Conservation (phyloP, 495 filamentous ascomycete species). For the Lindgomyces ingoldianus region DNA sequence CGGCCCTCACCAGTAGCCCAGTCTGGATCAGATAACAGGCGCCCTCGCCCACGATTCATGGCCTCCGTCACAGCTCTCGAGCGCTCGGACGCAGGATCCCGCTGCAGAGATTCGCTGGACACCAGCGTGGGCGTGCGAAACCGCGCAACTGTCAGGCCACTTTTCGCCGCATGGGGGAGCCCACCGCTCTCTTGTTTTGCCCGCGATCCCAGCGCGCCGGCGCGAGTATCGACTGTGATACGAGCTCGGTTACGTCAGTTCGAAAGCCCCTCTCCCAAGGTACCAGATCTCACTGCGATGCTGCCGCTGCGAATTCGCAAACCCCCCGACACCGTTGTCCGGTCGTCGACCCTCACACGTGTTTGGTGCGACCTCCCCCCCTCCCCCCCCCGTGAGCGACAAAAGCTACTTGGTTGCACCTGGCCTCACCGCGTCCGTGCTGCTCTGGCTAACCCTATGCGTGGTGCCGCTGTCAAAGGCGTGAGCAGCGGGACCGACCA, state of each 20-base stretch:
- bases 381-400: too few relatives aligned
- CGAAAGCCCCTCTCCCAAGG: not conserved
- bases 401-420: too few relatives aligned
- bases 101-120: not conserved
- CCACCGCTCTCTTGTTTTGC: not conserved
- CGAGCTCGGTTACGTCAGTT: not conserved
- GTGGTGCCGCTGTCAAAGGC: slow-evolving; percentile 22
- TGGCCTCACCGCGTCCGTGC: not conserved
- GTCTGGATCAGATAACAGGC: not conserved
- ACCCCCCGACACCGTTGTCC: not conserved
- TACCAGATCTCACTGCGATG: not conserved
- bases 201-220: not conserved
- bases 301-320: not conserved
- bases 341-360: slow-evolving; percentile 11
- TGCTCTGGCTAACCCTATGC: too few relatives aligned
- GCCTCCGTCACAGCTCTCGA: not conserved
- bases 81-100: not conserved
- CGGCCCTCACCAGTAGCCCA: not conserved
- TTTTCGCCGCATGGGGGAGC: not conserved
- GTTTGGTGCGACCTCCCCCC: slow-evolving; percentile 23
- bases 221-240: not conserved
- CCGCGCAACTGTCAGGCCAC: not conserved
- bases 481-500: slow-evolving; percentile 17
- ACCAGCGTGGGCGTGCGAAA: not conserved
- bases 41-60: not conserved